Evolutionary conservation across 179 eudicot genomes (phyloP).

Genomic region (Silene noctiflora): DNA sequence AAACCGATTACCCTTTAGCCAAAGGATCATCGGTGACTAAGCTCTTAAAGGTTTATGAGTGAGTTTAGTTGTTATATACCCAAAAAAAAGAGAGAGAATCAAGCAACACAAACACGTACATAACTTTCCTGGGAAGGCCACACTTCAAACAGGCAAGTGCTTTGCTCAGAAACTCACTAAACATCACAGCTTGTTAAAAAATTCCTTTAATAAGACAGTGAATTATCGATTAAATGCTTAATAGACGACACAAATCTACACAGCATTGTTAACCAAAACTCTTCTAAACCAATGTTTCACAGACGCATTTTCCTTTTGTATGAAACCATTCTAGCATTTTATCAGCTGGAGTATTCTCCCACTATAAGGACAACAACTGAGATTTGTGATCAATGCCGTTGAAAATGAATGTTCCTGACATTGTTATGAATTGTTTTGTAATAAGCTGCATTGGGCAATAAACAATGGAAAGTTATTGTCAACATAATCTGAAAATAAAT

Average conservation of each 20-base stretch:
- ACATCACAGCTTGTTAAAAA: not conserved
- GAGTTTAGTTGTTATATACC: no score
- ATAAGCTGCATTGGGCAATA: slow-evolving; percentile 56
- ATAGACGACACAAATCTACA: not conserved
- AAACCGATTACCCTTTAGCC: no score
- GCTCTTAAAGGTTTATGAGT: no score
- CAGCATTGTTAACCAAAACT: not conserved
- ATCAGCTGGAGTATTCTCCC: not conserved
- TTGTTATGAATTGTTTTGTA: slow-evolving; percentile 79
- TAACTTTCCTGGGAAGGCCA: not conserved
- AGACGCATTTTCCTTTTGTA: not conserved
- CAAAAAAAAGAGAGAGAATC: no score
- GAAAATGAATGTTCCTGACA: slow-evolving; percentile 89
- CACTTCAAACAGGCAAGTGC: not conserved
- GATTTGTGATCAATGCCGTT: slow-evolving; percentile 94
- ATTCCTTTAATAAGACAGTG: not conserved
- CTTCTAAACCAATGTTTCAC: not conserved
- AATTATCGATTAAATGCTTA: not conserved
- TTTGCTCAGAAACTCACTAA: not conserved
- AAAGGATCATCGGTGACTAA: no score
- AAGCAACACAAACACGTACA: not conserved
- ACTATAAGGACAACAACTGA: slow-evolving; percentile 51
- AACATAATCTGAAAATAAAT: not conserved
- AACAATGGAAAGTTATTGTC: not conserved
- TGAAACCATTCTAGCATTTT: not conserved